phyloP scores from a whole-genome alignment of 805 yeast species.

The Allodekkera sacchari region DNA sequence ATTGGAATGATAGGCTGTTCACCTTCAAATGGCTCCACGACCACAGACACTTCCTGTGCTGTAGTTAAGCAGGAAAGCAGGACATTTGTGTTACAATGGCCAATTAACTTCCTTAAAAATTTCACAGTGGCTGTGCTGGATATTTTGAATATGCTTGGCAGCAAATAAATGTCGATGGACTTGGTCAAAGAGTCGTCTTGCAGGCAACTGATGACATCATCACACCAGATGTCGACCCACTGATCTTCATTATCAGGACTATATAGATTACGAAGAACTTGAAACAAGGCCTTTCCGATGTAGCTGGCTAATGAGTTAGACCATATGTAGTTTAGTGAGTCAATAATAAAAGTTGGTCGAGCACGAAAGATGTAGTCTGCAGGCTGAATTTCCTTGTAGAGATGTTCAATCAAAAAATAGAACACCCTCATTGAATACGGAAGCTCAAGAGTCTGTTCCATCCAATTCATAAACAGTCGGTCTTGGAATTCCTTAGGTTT shows the following conservation, averaged over 20 bases:
- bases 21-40: constrained; percentile 40
- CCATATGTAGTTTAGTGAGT: constrained; percentile 42
- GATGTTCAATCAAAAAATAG: constrained; percentile 50
- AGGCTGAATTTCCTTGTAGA: constrained; percentile 41
- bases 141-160: constrained; percentile 54
- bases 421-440: constrained; percentile 49
- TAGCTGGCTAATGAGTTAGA: constrained; percentile 60
- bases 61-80: constrained; percentile 50
- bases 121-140: constrained; percentile 31
- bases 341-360: constrained; percentile 38
- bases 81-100: constrained; percentile 26
- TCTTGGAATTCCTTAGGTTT: constrained; percentile 8
- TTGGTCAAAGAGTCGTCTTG: constrained; percentile 25
- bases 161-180: constrained; percentile 48
- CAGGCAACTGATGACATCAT: constrained; percentile 29
- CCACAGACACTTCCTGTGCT: constrained; percentile 52
- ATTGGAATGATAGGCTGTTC: constrained; percentile 22
- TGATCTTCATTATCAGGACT: constrained; percentile 11
- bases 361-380: constrained; percentile 29
- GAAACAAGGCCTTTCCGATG: constrained; percentile 47
- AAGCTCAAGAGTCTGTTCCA: constrained; percentile 31
- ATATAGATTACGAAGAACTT: constrained; percentile 30
- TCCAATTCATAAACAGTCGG: constrained; percentile 36
- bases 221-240: constrained; percentile 51
- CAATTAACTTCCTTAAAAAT: constrained; percentile 18